Base-by-base conservation (phyloP, 371 early-diverging fungal genomes). In the Haplosporangium sp. region DNA sequence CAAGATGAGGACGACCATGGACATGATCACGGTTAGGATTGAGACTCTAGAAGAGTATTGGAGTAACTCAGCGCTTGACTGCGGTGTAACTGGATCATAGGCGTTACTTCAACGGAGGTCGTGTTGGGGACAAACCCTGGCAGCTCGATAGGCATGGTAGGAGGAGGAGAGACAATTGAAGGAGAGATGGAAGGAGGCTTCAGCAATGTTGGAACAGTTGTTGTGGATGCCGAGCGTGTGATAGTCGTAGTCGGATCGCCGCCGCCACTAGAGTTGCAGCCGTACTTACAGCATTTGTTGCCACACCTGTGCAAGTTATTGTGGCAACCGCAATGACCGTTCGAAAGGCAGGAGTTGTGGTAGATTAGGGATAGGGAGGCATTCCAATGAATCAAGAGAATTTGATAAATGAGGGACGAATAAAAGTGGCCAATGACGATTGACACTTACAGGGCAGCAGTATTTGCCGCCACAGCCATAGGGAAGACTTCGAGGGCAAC, bases 271-370 rank as follows among this genome's bases (percentile, higher is more conserved):
- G 36, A 0, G 36, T 50, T 47, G 40, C 73, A 72, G 60, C 61
- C 68, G 46, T 61, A 61, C 9, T 53, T 43, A 55, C 67, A 67
- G 43, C 65, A 66, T 13, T 11, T 58, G 20, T 59, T 43, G 5
- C 52, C 53, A 12, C 66, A 66, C 59, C 66, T 66, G 59, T 16
- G 23, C 12, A 53, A 46, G 37, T 29, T 16, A 20, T 59, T 21
- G 46, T 59, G 42, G n/a, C 66, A 66, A 11, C 66, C 66, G 36
- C 66, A 66, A 36, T 66, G 66, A n/a, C 66, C 66, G 41, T 66
- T 14, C 16, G 51, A 8, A 23, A 66, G 38, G 59, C 66, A 66
- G 6, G 59, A 21, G 54, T 62, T 18, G 47, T 58, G 59, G 63
- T 69, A 58, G 4, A 9, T 1, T 45, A 16, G 16, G 1, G 4